Base-by-base conservation (phyloP, 805 yeast genomes). In the Kodamaea neixiangensis region DNA sequence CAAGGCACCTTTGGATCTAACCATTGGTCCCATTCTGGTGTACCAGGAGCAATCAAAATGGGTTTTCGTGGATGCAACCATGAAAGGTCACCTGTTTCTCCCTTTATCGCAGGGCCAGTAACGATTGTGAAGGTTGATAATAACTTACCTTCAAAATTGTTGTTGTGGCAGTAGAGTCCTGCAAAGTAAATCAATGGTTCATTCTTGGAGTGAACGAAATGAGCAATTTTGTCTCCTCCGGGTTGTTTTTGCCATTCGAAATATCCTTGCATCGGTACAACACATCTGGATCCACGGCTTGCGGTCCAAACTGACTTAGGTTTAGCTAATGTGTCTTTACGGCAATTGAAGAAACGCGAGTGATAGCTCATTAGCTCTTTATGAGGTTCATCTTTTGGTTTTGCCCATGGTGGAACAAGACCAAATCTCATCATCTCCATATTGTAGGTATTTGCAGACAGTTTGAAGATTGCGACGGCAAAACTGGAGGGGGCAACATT, bases 21-120 rank as follows among this genome's bases (percentile, higher is more conserved):
- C 97, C 97, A 92, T 3, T 62, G 58, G 3, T 76, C 63, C 80
- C 92, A 83, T 38, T 76, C 79, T n/a, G 70, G 57, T 0, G 83
- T 67, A 0, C 80, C 83, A 0, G 89, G 88, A 22, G 72, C 76
- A 5, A 90, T 50, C 11, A 89, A 76, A 1, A 87, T 72, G 0
- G 97, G 97, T 82, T 89, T 89, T 20, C 97, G 73, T 1, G 71
- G 66, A 63, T 92, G 97, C 2, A 92, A 65, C 87, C 90, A 85
- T 40, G 71, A 66, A 54, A 91, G 55, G 43, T 79, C 79, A 35
- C 75, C 66, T 0, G 85, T 79, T 37, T 70, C 78, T 1, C 54
- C 57, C 44, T 58, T 56, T 1, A 43, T 22, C 0, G 96, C 93
- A 0, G 81, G 79, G 0, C 87, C 86, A 0, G 97, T 92, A 1